Conservation (phyloP, 495 filamentous ascomycete species). For the Pseudevernia furfuracea region DNA sequence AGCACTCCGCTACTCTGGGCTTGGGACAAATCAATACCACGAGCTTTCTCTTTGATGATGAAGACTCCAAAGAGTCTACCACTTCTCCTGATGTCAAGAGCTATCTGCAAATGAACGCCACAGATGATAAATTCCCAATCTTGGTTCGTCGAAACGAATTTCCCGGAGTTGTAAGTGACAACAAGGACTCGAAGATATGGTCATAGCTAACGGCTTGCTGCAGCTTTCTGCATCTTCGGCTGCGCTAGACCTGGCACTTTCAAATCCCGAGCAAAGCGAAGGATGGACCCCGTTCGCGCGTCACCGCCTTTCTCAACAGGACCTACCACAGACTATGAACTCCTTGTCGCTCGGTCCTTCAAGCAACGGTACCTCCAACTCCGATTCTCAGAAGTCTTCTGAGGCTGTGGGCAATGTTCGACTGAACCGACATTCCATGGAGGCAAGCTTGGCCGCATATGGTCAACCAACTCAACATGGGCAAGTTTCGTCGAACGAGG, state of each 20-base stretch:
- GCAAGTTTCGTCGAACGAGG: conserved; percentile 22
- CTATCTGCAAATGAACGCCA: conserved; percentile 63
- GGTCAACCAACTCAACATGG: conserved; percentile 19
- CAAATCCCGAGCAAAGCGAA: conserved; percentile 47
- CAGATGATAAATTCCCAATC: conserved; percentile 78
- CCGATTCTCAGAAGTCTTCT: conserved; percentile 27
- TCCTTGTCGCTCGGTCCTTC: conserved; percentile 30
- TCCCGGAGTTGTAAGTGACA: conserved; percentile 56
- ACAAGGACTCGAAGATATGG: conserved; percentile 19
- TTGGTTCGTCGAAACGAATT: conserved; percentile 63
- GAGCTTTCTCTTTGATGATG: conserved; percentile 78
- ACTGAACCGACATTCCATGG: conserved; percentile 50
- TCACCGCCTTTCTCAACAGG: conserved; percentile 73
- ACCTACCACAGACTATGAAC: conserved; percentile 59
- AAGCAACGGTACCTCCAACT: conserved; percentile 29
- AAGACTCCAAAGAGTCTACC: conserved; percentile 50
- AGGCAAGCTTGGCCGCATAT: conserved; percentile 28
- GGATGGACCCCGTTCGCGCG: conserved; percentile 61
- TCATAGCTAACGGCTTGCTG: conserved; percentile 28
- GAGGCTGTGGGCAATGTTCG: conserved; percentile 29
- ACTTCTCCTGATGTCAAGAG: conserved; percentile 58
- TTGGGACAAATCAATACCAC: conserved; percentile 71
- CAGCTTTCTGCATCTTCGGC: conserved; percentile 76
- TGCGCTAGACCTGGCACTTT: conserved; percentile 70
- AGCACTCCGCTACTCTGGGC: conserved; percentile 37